These are phyloP conservation scores for Russula griseocarnosa DNA, from an alignment of 768 basidiomycete species.

Conservation along the genomic window DNA sequence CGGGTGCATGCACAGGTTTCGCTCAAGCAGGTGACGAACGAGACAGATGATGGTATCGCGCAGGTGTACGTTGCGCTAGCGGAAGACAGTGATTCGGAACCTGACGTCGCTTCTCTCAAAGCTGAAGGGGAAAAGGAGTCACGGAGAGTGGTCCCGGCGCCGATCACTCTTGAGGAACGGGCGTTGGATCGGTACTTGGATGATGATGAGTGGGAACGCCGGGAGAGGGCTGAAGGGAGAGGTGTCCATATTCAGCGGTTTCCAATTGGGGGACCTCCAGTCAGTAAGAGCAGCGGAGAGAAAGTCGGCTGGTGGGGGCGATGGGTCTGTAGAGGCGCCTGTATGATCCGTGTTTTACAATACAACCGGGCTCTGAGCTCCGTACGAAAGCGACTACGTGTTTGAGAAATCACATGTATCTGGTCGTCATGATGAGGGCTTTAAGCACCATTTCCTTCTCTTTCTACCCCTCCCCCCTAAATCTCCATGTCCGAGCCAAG, in stretches of 20 bases:
- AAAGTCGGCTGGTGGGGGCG: too few relatives aligned
- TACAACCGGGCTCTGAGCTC: too few relatives aligned
- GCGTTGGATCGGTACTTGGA: slow-evolving; percentile 61
- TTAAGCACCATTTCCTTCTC: neutral
- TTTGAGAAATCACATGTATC: slow-evolving; percentile 11
- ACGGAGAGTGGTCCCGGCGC: slow-evolving; percentile 1
- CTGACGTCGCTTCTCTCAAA: slow-evolving; percentile 10
- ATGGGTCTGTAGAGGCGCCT: too few relatives aligned
- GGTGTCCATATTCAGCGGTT: slow-evolving; percentile 23
- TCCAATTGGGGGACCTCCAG: too few relatives aligned
- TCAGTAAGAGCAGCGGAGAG: too few relatives aligned
- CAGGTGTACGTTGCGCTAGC: slow-evolving; percentile 69
- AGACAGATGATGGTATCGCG: slow-evolving; percentile 62
- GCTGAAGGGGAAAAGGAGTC: slow-evolving; percentile 30
- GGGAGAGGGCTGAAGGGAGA: slow-evolving; percentile 36
- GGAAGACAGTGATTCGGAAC: slow-evolving; percentile 36
- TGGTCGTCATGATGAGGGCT: neutral
- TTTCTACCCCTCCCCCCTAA: neutral
- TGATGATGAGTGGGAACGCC: slow-evolving; percentile 64
- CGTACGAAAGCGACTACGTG: too few relatives aligned
- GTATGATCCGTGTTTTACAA: too few relatives aligned
- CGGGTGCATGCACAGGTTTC: slow-evolving; percentile 56
- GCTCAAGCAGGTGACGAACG: slow-evolving; percentile 63
- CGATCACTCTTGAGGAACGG: slow-evolving; percentile 40
- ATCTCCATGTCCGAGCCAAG: slow-evolving; percentile 32